Evolutionary conservation across 225 moss, liverwort and hornwort genomes (phyloP), one percentile per base, ranked within the genome.

Genomic region (Ulota crispa): DNA sequence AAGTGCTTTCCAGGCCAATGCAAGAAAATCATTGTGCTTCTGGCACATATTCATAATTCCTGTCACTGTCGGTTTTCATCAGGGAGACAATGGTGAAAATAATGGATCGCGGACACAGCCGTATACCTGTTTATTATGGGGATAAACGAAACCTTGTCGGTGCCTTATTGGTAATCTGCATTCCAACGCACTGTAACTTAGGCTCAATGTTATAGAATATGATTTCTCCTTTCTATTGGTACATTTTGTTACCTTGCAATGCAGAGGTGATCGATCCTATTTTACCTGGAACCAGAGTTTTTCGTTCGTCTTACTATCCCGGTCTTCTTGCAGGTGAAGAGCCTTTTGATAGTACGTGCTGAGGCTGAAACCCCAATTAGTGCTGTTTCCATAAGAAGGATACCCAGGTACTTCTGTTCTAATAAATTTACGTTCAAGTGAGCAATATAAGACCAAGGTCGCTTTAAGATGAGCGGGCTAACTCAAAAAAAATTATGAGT

Each of bases 81-180:
- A 97, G 93, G 89, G 89, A 92, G 67, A 67, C 85, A 70, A 79
- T 95, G 86, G 81, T 76, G 23, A 83, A 87, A 77, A 91, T 97
- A 54, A 89, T 94, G 91, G 93, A 86, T 71, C 92, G 91, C 26
- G 97, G 92, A 64, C 97, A 97, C 69, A 97, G 93, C 80, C 94
- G 93, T 32, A 86, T 97, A 82, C 97, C 94, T 87, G 89, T 97
- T 60, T 93, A 89, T 81, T 92, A 94, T 56, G 92, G 88, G 31
- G 85, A 88, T 85, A 85, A 86, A 39, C 85, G 89, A 70, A 94
- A 97, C 70, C 75, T 92, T 73, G 90, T 97, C 74, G 97, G 97
- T 54, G 92, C 92, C 20, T 92, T 97, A 75, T 70, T 97, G 92
- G 95, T 97, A 84, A 41, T 68, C 21, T 80, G 18, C 69, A 18